Evolutionary conservation across 2,329 filamentous ascomycete species (phyloP).

Genomic region (Colletotrichum abscissum): DNA sequence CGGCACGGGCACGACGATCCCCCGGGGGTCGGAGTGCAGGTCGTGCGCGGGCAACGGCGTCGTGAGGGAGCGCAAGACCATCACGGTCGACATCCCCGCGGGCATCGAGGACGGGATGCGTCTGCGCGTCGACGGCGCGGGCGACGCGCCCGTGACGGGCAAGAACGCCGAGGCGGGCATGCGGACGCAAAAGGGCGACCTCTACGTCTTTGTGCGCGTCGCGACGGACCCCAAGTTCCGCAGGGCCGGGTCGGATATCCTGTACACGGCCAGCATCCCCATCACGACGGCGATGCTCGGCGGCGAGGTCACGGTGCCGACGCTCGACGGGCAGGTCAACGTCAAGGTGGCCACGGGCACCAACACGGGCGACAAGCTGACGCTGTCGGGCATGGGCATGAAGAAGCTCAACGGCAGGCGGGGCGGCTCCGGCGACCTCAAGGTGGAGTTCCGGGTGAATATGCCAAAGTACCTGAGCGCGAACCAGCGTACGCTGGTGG

Average conservation of each 20-base stretch:
- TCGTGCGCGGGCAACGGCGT: constrained; percentile 87
- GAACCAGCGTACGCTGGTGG: constrained; percentile 92
- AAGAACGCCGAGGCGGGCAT: constrained; percentile 71
- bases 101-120: constrained; percentile 98
- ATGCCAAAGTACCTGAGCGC: constrained; percentile 95
- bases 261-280: constrained; percentile 92
- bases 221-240: constrained; percentile 91
- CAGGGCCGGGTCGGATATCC: constrained; percentile 86
- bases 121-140: constrained; percentile 84
- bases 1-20: constrained; percentile 80
- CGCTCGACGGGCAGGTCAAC: constrained; percentile 89
- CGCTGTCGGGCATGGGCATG: constrained; percentile 93
- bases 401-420: constrained; percentile 79
- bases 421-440: constrained; percentile 80
- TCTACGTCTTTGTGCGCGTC: constrained; percentile 91
- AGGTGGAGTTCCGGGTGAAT: constrained; percentile 91
- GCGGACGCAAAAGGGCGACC: constrained; percentile 81
- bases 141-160: constrained; percentile 86
- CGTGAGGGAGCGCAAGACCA: constrained; percentile 82
- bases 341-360: constrained; percentile 93
- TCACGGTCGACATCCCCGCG: constrained; percentile 91
- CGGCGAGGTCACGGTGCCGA: constrained; percentile 90
- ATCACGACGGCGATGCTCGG: constrained; percentile 93
- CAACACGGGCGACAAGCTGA: constrained; percentile 91
- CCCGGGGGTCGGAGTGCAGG: constrained; percentile 83